Evolutionary conservation across 202 grass and related monocot species (phyloP), one percentile per base, ranked within the genome.

Genomic region (Setaria italica): DNA sequence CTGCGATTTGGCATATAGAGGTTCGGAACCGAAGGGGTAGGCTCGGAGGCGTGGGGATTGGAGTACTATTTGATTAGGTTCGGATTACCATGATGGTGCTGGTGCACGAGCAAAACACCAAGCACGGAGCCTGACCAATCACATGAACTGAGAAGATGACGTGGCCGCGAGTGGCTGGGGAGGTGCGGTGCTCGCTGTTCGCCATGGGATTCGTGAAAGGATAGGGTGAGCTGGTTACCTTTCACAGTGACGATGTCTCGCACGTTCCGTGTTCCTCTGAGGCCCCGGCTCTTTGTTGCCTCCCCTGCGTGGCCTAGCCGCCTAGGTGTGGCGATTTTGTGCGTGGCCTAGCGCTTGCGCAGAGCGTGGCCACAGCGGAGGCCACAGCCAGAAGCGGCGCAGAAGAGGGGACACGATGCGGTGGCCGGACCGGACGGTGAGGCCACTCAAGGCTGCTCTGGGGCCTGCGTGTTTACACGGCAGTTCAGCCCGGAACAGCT

Each of bases 21-120:
- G 43, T 48, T 80, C 90, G 90, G 83, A 62, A 19, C 79, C 54
- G 80, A 33, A 65, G 83, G 60, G 14, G 77, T 19, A 89, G 86
- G 86, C 20, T 92, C 87, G 90, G 86, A 76, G 82, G 60, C 83
- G 86, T 86, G 67, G 83, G 79, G 86, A 83, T 91, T 83, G 86
- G 49, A 74, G 79, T 75, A 39, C 4, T 39, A 72, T 77, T 86
- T 60, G 82, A 91, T 91, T 83, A 88, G 65, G 73, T 68, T 74
- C 79, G 67, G 79, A 83, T 70, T 88, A 74, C 59, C 32, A 79
- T 5, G 65, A 0, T 14, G 1, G 11, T 7, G 10, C 4, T 3
- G 0, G 11, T 86, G 41, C 67, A 0, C 29, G 0, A 0, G 0
- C 13, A 60, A 7, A 85, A 88, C 85, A 88, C 1, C 89, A 35